Base-by-base conservation (phyloP, 306 rosid species). In the Begonia fuchsioides region DNA sequence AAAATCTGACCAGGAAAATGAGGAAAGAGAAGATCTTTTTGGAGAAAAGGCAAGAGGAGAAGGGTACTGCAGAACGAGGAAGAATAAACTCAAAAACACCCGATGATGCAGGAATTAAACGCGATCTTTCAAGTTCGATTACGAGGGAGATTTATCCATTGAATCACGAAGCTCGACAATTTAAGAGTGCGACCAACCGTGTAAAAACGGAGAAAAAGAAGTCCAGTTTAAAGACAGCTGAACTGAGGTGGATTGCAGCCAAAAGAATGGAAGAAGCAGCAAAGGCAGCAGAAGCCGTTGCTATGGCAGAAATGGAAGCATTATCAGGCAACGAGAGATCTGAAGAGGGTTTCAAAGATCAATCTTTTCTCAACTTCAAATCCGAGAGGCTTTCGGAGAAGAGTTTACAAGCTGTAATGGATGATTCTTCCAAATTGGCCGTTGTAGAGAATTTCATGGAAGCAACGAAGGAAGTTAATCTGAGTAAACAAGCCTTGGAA, bases 241-340 rank as follows among this genome's bases (percentile, higher is more conserved):
- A 90, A 68, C 75, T 90, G 93, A 79, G 87, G 68, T 79, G 63
- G 92, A 51, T 81, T 49, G 95, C 98, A 1, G 98, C 98, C 17
- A 85, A 82, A 60, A 90, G 81, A 79, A 90, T 90, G 98, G 95
- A 86, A 53, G 95, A 90, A 70, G 98, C 98, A 2, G 95, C 98
- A n/a, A 77, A 52, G 72, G 94, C 95, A 12, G 95, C 94, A 15
- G 98, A 90, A 73, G 95, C 87, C 6, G 79, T 85, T 58, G 98
- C 98, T 57, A 77, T 90, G 35, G 92, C 94, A 6, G 98, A 90
- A 71, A 74, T 90, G 16, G 66, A 69, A 60, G 92, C 82, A 51
- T 68, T 90, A 47, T 73, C 82, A 9, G 8, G 63, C 54, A 41
- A 50, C 17, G 76, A 75, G 56, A 53, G 45, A 54, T 53, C 54